A percentile compares a stretch with the other conserved stretches of the same genome.
phyloP scores from a whole-genome alignment of 2,329 filamentous ascomycete species.

The Aspergillus udagawae region DNA sequence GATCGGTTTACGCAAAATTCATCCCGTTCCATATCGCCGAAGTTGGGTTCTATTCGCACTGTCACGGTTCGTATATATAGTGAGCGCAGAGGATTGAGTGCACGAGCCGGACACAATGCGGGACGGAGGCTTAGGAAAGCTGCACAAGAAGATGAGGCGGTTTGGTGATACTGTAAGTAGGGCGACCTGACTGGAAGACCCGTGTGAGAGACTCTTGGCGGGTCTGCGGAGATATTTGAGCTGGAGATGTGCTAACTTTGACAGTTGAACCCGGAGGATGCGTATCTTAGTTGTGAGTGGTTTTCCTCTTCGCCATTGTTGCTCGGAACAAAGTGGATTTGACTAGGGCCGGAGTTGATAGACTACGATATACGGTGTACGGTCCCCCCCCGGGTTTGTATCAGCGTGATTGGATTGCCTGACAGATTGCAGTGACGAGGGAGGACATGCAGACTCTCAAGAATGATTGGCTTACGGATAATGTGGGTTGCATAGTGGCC shows the following conservation, averaged over 20 bases:
- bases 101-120: conserved; percentile 14
- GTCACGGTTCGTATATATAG: background rate
- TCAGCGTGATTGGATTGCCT: conserved; percentile 4
- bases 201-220: background rate
- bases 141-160: conserved; percentile 35
- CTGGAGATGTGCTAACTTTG: conserved; percentile 15
- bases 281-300: conserved; percentile 65
- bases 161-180: conserved; percentile 35
- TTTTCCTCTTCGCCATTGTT: conserved; percentile 1
- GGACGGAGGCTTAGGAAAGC: conserved; percentile 24
- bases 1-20: background rate
- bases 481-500: conserved; percentile 53
- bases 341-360: conserved; percentile 28
- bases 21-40: background rate
- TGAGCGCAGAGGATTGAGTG: background rate
- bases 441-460: conserved; percentile 86
- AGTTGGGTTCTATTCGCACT: background rate
- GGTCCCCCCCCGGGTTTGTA: conserved; percentile 21
- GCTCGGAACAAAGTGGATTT: conserved; percentile 3
- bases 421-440: conserved; percentile 62
- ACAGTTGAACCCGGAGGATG: conserved; percentile 59
- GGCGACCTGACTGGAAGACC: no score
- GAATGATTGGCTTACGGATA: conserved; percentile 95
- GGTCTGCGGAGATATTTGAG: background rate
- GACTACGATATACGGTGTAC: conserved; percentile 64